Conservation (phyloP, 2,329 filamentous ascomycete species). For the Ophiostoma australiae region DNA sequence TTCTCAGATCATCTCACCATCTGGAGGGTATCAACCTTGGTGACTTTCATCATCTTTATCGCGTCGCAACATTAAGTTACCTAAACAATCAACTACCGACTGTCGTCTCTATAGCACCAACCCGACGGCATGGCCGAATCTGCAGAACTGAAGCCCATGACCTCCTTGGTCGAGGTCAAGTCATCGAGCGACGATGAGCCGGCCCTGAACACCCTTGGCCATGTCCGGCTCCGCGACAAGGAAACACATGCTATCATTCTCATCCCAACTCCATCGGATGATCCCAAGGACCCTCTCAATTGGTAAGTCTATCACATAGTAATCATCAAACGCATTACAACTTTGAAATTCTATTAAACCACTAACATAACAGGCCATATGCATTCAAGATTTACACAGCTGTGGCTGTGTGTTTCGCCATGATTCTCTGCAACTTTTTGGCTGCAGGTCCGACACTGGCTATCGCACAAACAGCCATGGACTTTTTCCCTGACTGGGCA, state of each 20-base stretch:
- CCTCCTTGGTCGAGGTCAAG: slow-evolving; percentile 4
- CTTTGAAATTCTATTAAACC: background rate
- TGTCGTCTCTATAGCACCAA: background rate
- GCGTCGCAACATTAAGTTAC: background rate
- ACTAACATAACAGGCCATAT: background rate
- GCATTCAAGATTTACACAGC: slow-evolving; percentile 48
- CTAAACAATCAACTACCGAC: background rate
- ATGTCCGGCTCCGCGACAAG: slow-evolving; percentile 40
- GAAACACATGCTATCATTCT: slow-evolving; percentile 48
- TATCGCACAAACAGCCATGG: slow-evolving; percentile 43
- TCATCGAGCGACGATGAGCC: slow-evolving; percentile 11
- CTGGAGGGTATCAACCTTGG: background rate
- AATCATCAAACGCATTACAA: background rate
- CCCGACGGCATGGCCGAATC: background rate
- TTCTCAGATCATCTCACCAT: background rate
- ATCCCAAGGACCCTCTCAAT: slow-evolving; percentile 51
- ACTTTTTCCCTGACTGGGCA: slow-evolving; percentile 42
- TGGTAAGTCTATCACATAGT: slow-evolving; percentile 35
- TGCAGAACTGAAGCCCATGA: background rate
- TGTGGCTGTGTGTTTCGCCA: slow-evolving; percentile 46
- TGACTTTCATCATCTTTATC: background rate
- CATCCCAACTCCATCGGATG: slow-evolving; percentile 45
- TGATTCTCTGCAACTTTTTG: slow-evolving; percentile 54
- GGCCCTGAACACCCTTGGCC: slow-evolving; percentile 35
- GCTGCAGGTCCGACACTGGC: slow-evolving; percentile 52